Evolutionary conservation across 2,329 filamentous ascomycete genomes (phyloP), one percentile per base, ranked within the genome.

Genomic region (Plenodomus lindquistii): DNA sequence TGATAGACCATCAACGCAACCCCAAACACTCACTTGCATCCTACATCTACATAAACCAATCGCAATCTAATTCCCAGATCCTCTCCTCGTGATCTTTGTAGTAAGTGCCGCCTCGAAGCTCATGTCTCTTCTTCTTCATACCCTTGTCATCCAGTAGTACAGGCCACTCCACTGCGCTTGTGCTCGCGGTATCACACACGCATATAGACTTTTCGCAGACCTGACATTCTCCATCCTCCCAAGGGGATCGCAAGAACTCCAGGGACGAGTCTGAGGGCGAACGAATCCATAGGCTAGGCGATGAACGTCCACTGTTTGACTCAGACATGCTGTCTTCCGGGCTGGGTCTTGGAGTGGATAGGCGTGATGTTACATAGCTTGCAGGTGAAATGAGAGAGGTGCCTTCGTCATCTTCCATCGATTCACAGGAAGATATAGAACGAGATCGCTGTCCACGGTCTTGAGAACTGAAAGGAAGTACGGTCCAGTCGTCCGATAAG

Each of bases 101-200:
- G 4, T 11, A 13, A 31, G 6, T 8, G 4, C 27, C 27, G 11
- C 6, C 27, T 8, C 27, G 11, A 7, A 31, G 27, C 27, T 31
- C 27, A 13, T 15, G 27, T 31, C 27, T 15, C 4, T 8, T 31
- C 27, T 13, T 31, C 22, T 24, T 24, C 11, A 15, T 31, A 15
- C 27, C 27, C 4, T 8, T 15, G 27, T 31, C 49, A 40, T 62
- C 57, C 39, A 49, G 42, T 19, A 59, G 40, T 31, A 50, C 56
- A 2, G 55, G 59, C 60, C 60, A 65, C 18, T 59, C 58, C 13
- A 48, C 40, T 9, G 39, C 47, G 35, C 44, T 46, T 11, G 46
- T 52, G 10, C 41, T 43, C 3, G 31, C 49, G 15, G 24, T 31
- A 15, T 47, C 37, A 10, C 40, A 29, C 10, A 19, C 20, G 21